These are phyloP conservation scores for Flaveria bidentis DNA, from an alignment of 129 eudicot genomes.

Conservation along the genomic window DNA sequence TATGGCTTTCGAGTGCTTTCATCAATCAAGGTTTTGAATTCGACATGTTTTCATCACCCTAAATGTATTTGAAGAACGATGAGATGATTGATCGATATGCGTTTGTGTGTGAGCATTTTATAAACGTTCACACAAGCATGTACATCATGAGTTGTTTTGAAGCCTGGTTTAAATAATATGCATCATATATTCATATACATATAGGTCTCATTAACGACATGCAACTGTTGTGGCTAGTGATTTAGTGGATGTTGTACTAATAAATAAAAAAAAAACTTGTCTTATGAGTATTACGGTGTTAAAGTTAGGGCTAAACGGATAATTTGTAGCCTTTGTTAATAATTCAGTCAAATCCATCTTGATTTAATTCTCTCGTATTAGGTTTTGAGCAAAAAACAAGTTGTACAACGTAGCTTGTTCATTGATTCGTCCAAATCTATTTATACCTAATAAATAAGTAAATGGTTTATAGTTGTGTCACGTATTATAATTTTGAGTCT, in stretches of 20 bases:
- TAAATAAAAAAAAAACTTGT: neutral
- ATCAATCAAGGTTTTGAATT: conserved; percentile 75
- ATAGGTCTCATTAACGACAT: neutral
- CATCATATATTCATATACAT: neutral
- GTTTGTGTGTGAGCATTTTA: conserved; percentile 11
- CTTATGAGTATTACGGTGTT: neutral
- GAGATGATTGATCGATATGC: neutral
- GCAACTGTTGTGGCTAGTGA: conserved; percentile 1
- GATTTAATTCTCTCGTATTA: too few species aligned
- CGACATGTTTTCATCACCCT: conserved; percentile 22
- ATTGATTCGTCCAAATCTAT: too few species aligned
- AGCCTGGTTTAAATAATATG: neutral
- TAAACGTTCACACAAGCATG: conserved; percentile 7
- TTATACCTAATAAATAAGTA: too few species aligned
- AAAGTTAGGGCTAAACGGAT: neutral
- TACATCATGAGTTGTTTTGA: neutral
- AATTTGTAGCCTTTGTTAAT: too few species aligned
- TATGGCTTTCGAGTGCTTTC: conserved; percentile 69
- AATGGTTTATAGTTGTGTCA: too few species aligned
- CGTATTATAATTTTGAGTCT: too few species aligned
- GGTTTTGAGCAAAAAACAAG: too few species aligned
- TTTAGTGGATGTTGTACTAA: neutral
- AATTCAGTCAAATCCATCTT: too few species aligned
- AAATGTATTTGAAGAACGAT: neutral
- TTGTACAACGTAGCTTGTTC: too few species aligned